A percentile compares a stretch with the other conserved stretches of the same genome.
These are phyloP conservation scores for Calocera viscosa DNA, from an alignment of 768 basidiomycete genomes.

Conservation along the genomic window DNA sequence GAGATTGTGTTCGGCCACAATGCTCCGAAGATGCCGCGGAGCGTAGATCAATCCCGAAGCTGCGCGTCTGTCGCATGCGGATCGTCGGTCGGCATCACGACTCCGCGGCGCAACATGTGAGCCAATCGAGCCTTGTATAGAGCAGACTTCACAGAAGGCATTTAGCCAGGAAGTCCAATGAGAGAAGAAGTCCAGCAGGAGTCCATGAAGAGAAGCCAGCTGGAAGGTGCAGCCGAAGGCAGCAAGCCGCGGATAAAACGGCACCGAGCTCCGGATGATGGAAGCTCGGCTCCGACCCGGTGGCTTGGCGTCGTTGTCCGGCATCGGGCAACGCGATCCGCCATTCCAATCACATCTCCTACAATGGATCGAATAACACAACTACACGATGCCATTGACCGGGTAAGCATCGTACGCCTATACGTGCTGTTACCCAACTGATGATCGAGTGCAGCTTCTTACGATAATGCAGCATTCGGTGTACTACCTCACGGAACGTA, in stretches of 20 bases:
- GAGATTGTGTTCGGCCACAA: not conserved
- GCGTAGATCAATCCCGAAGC: no score
- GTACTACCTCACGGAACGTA: slow-evolving; percentile 1
- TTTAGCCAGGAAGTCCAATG: not conserved
- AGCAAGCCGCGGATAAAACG: not conserved
- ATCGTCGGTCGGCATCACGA: not conserved
- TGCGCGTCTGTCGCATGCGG: no score
- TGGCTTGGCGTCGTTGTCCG: not conserved
- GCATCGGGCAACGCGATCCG: not conserved
- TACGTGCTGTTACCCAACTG: not conserved
- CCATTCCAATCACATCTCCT: not conserved
- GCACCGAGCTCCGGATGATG: not conserved
- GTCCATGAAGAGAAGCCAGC: not conserved
- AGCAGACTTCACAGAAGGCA: not conserved
- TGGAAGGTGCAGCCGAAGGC: not conserved
- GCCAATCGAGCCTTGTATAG: not conserved
- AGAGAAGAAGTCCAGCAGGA: not conserved
- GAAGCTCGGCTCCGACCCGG: not conserved
- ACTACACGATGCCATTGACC: not conserved
- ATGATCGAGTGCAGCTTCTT: not conserved
- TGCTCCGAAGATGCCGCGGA: not conserved
- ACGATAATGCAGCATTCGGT: slow-evolving; percentile 3
- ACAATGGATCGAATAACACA: slow-evolving; percentile 5
- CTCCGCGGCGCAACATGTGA: not conserved
- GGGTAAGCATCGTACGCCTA: not conserved